These are phyloP conservation scores for Craterostigma plantagineum DNA, from an alignment of 257 asterid genomes.

Conservation along the genomic window DNA sequence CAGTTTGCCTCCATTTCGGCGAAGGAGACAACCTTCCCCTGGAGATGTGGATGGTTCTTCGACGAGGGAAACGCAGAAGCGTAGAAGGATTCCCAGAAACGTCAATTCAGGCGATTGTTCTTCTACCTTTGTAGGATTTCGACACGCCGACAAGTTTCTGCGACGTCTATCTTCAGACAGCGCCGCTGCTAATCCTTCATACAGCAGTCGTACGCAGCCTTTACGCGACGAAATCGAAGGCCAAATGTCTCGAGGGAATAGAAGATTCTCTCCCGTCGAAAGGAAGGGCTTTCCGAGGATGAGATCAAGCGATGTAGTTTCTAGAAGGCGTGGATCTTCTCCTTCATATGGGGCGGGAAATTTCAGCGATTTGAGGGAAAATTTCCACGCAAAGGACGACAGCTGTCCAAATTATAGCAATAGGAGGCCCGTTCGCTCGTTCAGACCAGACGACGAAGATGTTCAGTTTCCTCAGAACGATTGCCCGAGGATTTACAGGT, in stretches of 20 bases:
- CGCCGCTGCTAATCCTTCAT: slow-evolving; percentile 24
- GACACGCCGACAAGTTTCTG: slow-evolving; percentile 31
- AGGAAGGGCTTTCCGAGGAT: slow-evolving; percentile 41
- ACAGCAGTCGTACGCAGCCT: slow-evolving; percentile 28
- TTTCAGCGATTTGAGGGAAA: too few relatives aligned
- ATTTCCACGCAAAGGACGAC: too few relatives aligned
- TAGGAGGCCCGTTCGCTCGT: neutral
- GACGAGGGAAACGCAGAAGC: slow-evolving; percentile 24
- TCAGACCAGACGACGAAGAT: neutral
- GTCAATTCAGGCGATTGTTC: slow-evolving; percentile 22
- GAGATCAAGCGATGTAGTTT: too few relatives aligned
- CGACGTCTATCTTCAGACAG: slow-evolving; percentile 20
- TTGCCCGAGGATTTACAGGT: neutral
- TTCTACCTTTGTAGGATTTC: slow-evolving; percentile 17
- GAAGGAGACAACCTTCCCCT: slow-evolving; percentile 48
- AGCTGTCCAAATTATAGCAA: slow-evolving; percentile 55
- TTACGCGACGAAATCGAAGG: slow-evolving; percentile 31
- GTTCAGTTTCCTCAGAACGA: neutral
- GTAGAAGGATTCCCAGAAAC: slow-evolving; percentile 35
- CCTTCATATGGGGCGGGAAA: slow-evolving; percentile 28
- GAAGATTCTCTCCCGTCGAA: slow-evolving; percentile 33
- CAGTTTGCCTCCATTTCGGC: slow-evolving; percentile 29
- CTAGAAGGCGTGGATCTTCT: slow-evolving; percentile 38
- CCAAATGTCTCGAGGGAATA: slow-evolving; percentile 31
- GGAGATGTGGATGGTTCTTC: slow-evolving; percentile 33